Percentiles rank a stretch among this genome's conserved stretches.
phyloP scores from a whole-genome alignment of 305 asterid genomes.

The Stenogyne calaminthoides region DNA sequence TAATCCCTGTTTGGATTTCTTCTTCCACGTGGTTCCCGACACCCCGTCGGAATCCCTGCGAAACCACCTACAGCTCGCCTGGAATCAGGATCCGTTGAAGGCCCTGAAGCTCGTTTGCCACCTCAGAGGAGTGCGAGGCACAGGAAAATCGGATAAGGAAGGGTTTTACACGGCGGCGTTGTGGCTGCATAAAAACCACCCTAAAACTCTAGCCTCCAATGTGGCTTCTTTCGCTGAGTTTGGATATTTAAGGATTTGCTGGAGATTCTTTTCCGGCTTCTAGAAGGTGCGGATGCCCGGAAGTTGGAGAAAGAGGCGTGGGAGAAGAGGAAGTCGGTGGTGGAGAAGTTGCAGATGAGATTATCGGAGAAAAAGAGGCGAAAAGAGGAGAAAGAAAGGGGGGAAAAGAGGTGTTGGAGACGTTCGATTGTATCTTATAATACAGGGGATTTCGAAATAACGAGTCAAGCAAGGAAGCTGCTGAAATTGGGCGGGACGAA shows the following conservation, averaged over 20 bases:
- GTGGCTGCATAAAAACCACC: background rate
- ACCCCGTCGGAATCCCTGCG: background rate
- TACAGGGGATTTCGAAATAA: background rate
- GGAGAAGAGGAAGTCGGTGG: background rate
- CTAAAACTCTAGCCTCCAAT: background rate
- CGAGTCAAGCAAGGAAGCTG: background rate
- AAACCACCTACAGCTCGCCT: background rate
- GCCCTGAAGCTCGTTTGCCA: constrained; percentile 1
- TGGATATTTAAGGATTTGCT: background rate
- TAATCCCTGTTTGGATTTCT: background rate
- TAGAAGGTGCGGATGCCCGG: background rate
- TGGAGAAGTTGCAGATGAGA: background rate
- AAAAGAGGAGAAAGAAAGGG: background rate
- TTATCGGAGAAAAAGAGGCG: background rate
- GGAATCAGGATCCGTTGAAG: background rate
- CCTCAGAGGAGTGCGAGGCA: background rate
- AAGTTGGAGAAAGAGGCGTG: background rate
- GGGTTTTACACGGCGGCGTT: background rate
- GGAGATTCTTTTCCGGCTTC: background rate
- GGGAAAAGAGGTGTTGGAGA: too few relatives aligned
- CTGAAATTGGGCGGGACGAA: background rate
- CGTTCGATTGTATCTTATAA: too few relatives aligned
- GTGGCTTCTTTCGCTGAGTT: background rate
- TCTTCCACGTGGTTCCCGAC: background rate
- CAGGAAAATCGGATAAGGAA: background rate